Conservation (phyloP, 192 early-diverging fungal species). For the Phlyctochytrium arcticum region DNA sequence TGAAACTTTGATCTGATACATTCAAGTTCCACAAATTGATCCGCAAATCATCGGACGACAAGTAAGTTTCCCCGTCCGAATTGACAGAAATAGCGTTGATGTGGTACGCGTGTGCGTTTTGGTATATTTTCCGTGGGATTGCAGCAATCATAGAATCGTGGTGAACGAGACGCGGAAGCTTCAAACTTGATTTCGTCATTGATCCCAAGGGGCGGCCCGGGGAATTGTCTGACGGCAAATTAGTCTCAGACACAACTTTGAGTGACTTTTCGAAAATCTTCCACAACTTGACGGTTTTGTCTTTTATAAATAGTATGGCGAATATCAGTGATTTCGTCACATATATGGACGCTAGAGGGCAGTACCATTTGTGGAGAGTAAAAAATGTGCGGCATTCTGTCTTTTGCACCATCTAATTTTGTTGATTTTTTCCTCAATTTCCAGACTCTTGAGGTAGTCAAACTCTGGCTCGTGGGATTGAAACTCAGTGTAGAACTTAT, state of each 20-base stretch:
- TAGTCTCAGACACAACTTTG: conserved; percentile 91
- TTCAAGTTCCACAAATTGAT: conserved; percentile 99
- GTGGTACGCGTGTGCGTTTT: conserved; percentile 98
- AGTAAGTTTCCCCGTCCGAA: conserved; percentile 95
- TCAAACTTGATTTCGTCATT: conserved; percentile 16
- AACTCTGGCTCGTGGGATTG: conserved; percentile 99
- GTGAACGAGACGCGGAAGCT: conserved; percentile 82
- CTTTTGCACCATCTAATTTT: conserved; percentile 98
- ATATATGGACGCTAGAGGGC: background rate
- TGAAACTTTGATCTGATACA: conserved; percentile 97
- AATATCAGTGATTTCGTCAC: background rate
- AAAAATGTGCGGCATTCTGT: conserved; percentile 93
- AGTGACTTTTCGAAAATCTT: conserved; percentile 98
- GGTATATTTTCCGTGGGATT: conserved; percentile 91
- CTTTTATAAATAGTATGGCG: conserved; percentile 34
- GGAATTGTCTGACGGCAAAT: conserved; percentile 62
- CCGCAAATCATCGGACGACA: conserved; percentile 95
- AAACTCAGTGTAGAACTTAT: conserved; percentile 99
- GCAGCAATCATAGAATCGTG: conserved; percentile 97
- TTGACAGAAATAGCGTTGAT: conserved; percentile 99
- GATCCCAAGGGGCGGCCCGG: background rate
- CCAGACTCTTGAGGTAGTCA: conserved; percentile 97
- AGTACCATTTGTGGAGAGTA: conserved; percentile 93
- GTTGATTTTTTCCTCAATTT: conserved; percentile 99
- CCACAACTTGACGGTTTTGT: conserved; percentile 99